These are phyloP conservation scores for Prunus padus DNA, from an alignment of 306 rosid species.

Conservation along the genomic window DNA sequence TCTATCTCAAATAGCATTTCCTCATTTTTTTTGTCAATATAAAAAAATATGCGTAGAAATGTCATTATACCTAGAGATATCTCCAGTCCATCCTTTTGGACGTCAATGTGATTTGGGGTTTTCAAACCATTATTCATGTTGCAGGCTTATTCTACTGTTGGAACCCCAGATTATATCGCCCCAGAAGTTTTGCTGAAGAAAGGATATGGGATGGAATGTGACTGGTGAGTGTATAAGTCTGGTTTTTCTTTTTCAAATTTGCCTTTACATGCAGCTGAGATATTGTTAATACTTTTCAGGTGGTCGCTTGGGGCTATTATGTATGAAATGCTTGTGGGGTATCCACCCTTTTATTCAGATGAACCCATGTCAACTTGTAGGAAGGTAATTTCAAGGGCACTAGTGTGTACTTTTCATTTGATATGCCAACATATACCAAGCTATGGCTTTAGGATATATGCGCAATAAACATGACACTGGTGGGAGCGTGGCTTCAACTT, in stretches of 20 bases:
- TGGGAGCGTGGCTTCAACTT: background rate
- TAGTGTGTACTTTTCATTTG: background rate
- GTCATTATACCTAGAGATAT: background rate
- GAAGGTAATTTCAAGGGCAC: conserved; percentile 61
- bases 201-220: conserved; percentile 99
- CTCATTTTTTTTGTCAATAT: background rate
- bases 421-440: background rate
- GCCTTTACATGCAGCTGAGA: conserved; percentile 26
- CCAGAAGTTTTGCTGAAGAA: conserved; percentile 97
- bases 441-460: background rate
- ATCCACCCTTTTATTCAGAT: conserved; percentile 96
- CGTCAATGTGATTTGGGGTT: background rate
- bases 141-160: conserved; percentile 98
- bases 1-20: conserved; percentile 2
- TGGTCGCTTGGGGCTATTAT: conserved; percentile 99
- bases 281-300: conserved; percentile 51
- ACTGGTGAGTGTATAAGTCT: conserved; percentile 55
- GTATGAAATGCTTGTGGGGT: conserved; percentile 99
- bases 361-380: conserved; percentile 97
- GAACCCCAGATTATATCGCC: conserved; percentile 98
- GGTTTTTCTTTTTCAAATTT: conserved; percentile 9
- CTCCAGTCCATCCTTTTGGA: background rate
- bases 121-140: conserved; percentile 21
- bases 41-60: background rate
- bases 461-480: background rate